phyloP scores from a whole-genome alignment of 2,329 filamentous ascomycete genomes.

The Exophiala oligosperma region DNA sequence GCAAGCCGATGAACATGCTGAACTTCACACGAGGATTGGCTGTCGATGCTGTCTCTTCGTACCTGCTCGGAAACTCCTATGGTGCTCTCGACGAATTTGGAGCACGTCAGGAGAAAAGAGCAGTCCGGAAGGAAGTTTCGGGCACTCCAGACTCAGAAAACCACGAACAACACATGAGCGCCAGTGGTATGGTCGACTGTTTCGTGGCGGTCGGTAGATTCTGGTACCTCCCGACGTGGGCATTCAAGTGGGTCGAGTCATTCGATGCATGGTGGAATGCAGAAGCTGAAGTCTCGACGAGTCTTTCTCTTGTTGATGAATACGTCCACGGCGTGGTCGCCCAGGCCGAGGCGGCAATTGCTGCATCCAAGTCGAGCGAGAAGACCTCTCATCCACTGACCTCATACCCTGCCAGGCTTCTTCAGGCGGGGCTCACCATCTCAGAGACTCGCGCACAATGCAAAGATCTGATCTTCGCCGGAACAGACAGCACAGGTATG shows the following conservation, averaged over 20 bases:
- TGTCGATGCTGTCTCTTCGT: conserved; percentile 55
- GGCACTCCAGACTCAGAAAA: conserved; percentile 16
- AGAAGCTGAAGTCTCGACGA: conserved; percentile 19
- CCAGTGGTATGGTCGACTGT: conserved; percentile 54
- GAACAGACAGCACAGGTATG: conserved; percentile 55
- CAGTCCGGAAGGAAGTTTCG: conserved; percentile 13
- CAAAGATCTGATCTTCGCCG: conserved; percentile 47
- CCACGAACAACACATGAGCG: conserved; percentile 34
- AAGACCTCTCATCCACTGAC: conserved; percentile 17
- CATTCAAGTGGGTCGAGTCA: conserved; percentile 29
- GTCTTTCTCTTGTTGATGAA: conserved; percentile 25
- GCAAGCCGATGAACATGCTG: conserved; percentile 48
- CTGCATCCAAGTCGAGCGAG: conserved; percentile 8
- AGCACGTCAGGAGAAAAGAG: conserved; percentile 9
- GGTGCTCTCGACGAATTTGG: conserved; percentile 44
- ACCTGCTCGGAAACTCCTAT: conserved; percentile 55
- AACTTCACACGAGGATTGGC: conserved; percentile 52
- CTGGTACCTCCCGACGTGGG: conserved; percentile 51
- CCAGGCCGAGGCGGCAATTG: conserved; percentile 15
- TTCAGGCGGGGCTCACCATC: conserved; percentile 25
- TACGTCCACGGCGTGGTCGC: conserved; percentile 26
- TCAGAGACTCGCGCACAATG: conserved; percentile 29
- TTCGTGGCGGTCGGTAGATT: conserved; percentile 57
- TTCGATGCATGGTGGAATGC: conserved; percentile 26
- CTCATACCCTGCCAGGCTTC: conserved; percentile 28